Evolutionary conservation across 495 filamentous ascomycete genomes (phyloP).

Genomic region (Jackrogersella minutella): DNA sequence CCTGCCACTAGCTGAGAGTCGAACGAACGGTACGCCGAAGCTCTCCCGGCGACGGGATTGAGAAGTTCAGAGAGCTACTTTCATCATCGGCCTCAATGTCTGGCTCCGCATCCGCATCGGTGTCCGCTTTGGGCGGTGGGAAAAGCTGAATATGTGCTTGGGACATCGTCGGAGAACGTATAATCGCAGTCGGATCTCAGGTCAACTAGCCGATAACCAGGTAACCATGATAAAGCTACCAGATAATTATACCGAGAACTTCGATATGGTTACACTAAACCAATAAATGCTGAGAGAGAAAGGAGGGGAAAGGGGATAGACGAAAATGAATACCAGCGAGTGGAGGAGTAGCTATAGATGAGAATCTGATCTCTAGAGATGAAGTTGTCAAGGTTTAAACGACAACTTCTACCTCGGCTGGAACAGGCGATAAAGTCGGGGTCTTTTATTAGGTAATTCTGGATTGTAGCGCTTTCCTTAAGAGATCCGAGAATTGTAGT

Average conservation of each 20-base stretch:
- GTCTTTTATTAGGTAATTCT: constrained; percentile 1
- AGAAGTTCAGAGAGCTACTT: constrained; percentile 14
- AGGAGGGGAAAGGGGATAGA: not conserved
- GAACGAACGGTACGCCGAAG: constrained; percentile 34
- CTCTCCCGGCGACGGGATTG: constrained; percentile 24
- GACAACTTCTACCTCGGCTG: not conserved
- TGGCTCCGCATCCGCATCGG: not conserved
- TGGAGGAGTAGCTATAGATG: not conserved
- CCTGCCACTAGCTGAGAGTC: constrained; percentile 47
- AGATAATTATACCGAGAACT: not conserved
- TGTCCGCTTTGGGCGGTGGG: not conserved
- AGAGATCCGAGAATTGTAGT: not conserved
- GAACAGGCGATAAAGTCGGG: not conserved
- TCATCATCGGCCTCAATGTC: constrained; percentile 15
- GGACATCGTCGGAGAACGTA: not conserved
- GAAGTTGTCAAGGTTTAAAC: not conserved
- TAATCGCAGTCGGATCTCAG: not conserved
- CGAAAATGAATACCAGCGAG: not conserved
- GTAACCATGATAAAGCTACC: not conserved
- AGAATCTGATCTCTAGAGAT: not conserved
- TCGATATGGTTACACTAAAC: not conserved
- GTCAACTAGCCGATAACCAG: not conserved
- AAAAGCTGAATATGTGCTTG: constrained; percentile 1
- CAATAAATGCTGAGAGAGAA: not conserved
- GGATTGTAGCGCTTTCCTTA: not conserved